phyloP scores from a whole-genome alignment of 1,139 yeast species.

The Debaryomycetaceae sp. region DNA sequence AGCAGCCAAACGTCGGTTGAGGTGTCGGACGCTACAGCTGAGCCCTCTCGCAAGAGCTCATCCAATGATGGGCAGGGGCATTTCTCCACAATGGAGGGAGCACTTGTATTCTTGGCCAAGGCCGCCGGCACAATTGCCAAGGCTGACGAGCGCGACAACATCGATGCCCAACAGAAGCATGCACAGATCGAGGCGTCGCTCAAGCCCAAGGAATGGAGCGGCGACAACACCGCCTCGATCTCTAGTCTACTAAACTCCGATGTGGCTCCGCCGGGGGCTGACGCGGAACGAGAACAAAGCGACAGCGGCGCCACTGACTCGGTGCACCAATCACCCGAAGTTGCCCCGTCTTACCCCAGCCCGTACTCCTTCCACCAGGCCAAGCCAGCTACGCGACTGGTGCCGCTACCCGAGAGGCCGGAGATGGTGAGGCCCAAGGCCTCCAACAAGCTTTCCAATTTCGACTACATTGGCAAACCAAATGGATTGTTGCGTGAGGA shows the following conservation, averaged over 20 bases:
- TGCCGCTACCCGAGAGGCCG: conserved; percentile 42
- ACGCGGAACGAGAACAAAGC: not conserved
- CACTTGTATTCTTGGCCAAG: conserved; percentile 66
- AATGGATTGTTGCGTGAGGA: conserved; percentile 56
- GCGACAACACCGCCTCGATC: conserved; percentile 1
- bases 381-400: too few relatives aligned
- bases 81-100: conserved; percentile 56
- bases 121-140: conserved; percentile 72
- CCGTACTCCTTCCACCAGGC: too few relatives aligned
- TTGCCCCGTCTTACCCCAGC: not conserved
- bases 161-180: conserved; percentile 58
- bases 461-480: conserved; percentile 62
- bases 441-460: conserved; percentile 47
- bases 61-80: too few relatives aligned
- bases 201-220: conserved; percentile 1
- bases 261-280: not conserved
- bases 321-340: too few relatives aligned
- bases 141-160: conserved; percentile 61
- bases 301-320: too few relatives aligned
- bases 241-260: conserved; percentile 4
- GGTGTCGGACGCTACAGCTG: too few relatives aligned
- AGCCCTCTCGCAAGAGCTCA: too few relatives aligned
- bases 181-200: conserved; percentile 35
- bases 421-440: conserved; percentile 52
- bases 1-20: too few relatives aligned